Evolutionary conservation across 352 stramenopile genomes (phyloP).

Genomic region (Hyaloperonospora brassicae): DNA sequence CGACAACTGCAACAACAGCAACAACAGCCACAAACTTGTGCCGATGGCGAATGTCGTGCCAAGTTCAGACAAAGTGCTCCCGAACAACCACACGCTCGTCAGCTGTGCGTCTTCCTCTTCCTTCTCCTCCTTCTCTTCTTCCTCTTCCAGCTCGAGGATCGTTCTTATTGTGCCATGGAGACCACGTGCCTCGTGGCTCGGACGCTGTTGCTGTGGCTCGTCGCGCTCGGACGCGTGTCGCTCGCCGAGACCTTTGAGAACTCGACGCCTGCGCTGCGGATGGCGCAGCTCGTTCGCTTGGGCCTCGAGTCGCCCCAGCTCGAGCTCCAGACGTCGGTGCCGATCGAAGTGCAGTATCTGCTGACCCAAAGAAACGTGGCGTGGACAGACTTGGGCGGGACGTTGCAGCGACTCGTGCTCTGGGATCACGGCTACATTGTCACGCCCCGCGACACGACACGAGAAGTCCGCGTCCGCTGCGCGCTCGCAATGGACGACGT

Average conservation of each 20-base stretch:
- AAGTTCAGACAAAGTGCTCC: background rate
- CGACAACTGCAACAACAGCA: background rate
- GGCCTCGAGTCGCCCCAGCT: slow-evolving; percentile 30
- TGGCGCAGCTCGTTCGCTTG: slow-evolving; percentile 17
- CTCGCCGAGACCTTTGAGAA: slow-evolving; percentile 14
- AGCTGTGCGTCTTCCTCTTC: no score
- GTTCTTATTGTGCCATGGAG: slow-evolving; percentile 3
- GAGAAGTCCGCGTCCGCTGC: slow-evolving; percentile 25
- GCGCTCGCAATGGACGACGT: slow-evolving; percentile 41
- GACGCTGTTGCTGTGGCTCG: slow-evolving; percentile 7
- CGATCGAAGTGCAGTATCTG: slow-evolving; percentile 26
- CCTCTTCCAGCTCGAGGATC: no score
- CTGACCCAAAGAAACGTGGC: slow-evolving; percentile 16
- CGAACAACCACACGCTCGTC: no score
- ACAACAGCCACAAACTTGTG: background rate
- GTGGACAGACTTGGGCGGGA: slow-evolving; percentile 36
- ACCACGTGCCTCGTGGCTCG: background rate
- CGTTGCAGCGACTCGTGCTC: slow-evolving; percentile 46
- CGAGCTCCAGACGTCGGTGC: slow-evolving; percentile 18
- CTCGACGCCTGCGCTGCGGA: slow-evolving; percentile 23
- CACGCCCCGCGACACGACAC: slow-evolving; percentile 22
- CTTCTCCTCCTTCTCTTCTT: no score
- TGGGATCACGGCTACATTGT: slow-evolving; percentile 43
- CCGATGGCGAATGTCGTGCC: background rate
- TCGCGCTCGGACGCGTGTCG: background rate